Conservation (phyloP, 2,329 filamentous ascomycete genomes). For the Penicillium sp. region DNA sequence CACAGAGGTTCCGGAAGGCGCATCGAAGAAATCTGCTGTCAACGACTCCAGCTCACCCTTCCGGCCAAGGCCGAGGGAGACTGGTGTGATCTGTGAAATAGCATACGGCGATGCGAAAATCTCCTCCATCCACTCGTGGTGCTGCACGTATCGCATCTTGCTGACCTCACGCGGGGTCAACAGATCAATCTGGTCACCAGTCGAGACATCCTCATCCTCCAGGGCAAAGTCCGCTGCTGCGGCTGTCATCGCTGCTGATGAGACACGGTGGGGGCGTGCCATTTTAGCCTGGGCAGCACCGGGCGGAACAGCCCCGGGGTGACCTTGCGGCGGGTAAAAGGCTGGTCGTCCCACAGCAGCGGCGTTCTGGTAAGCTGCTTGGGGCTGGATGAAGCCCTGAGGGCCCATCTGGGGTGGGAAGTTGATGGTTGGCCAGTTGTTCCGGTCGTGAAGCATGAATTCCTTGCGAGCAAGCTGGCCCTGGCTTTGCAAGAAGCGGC, state of each 20-base stretch:
- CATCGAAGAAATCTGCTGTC: conserved; percentile 79
- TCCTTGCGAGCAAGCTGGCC: conserved; percentile 85
- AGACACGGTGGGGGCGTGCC: conserved; percentile 44
- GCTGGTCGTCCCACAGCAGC: conserved; percentile 37
- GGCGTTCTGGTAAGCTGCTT: conserved; percentile 38
- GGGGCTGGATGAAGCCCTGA: conserved; percentile 51
- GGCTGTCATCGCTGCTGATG: conserved; percentile 34
- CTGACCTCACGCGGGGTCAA: conserved; percentile 87
- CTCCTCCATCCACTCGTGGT: conserved; percentile 99
- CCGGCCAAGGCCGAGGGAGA: conserved; percentile 79
- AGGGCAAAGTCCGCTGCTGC: conserved; percentile 49
- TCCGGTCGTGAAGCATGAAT: conserved; percentile 86
- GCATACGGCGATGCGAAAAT: conserved; percentile 86
- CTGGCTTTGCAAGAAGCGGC: conserved; percentile 62
- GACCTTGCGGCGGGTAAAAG: conserved; percentile 31
- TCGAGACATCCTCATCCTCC: conserved; percentile 83
- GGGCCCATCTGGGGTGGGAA: conserved; percentile 54
- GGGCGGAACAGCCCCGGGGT: conserved; percentile 25
- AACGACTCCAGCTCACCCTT: conserved; percentile 76
- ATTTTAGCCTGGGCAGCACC: conserved; percentile 28
- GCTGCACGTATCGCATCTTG: conserved; percentile 79
- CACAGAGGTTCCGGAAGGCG: conserved; percentile 39
- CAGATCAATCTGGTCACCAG: conserved; percentile 85
- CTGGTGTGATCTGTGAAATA: conserved; percentile 76
- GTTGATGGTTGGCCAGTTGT: conserved; percentile 82